These are phyloP conservation scores for Eimeria necatrix DNA, from an alignment of 169 alveolate genomes.

Conservation along the genomic window DNA sequence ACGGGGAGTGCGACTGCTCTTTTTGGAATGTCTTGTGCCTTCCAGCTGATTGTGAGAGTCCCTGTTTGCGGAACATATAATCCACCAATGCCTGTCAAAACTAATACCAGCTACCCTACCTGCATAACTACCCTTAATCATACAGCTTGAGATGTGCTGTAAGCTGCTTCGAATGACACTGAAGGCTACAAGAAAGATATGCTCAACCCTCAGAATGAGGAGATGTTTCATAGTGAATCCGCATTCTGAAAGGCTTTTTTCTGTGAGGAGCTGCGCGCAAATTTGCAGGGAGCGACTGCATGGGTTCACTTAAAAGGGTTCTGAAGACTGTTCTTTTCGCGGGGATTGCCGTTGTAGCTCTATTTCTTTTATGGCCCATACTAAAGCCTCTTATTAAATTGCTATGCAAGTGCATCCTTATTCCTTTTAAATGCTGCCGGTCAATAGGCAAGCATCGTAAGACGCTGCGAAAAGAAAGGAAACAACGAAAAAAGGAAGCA, in stretches of 20 bases:
- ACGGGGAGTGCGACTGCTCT: slow-evolving; percentile 69
- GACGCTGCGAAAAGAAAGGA: neutral
- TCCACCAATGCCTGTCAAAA: no score
- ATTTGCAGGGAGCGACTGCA: slow-evolving; percentile 61
- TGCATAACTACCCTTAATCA: no score
- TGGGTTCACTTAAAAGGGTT: slow-evolving; percentile 53
- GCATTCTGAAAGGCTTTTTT: no score
- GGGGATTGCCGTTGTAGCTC: slow-evolving; percentile 63
- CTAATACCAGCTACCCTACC: no score
- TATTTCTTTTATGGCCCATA: slow-evolving; percentile 65
- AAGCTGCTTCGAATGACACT: no score
- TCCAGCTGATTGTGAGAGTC: slow-evolving; percentile 69
- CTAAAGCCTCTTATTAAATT: slow-evolving; percentile 33
- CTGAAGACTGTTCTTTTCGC: slow-evolving; percentile 41
- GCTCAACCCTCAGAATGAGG: no score
- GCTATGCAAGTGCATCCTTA: slow-evolving; percentile 42
- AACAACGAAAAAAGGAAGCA: slow-evolving; percentile 45
- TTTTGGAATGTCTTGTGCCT: slow-evolving; percentile 67
- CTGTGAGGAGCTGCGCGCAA: neutral
- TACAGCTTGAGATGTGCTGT: no score
- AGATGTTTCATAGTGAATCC: no score
- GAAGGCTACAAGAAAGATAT: no score
- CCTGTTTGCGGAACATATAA: neutral
- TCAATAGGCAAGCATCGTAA: slow-evolving; percentile 45
- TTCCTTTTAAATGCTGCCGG: slow-evolving; percentile 63